Conservation (phyloP, 176 grass and related monocot genomes). For the Pharus latifolius region DNA sequence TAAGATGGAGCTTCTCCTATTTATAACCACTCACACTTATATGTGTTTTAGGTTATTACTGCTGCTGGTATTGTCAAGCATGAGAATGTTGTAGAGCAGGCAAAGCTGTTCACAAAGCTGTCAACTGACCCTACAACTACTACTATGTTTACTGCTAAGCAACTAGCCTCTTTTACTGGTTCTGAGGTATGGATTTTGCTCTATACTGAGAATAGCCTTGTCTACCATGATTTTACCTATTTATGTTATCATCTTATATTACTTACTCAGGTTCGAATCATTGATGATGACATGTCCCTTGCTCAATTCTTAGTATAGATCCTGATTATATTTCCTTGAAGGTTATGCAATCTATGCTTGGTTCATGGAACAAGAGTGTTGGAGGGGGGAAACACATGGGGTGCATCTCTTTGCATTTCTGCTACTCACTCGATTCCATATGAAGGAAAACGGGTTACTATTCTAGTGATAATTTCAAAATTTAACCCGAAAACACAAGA, state of each 20-base stretch:
- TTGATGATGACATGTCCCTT: constrained; percentile 47
- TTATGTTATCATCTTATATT: too few species aligned
- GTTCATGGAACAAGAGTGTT: constrained; percentile 40
- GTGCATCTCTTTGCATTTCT: not conserved
- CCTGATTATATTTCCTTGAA: constrained; percentile 53
- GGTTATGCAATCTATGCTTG: constrained; percentile 51
- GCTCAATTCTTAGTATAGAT: constrained; percentile 50
- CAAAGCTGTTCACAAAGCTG: constrained; percentile 39
- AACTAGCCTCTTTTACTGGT: constrained; percentile 41
- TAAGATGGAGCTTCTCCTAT: too few species aligned
- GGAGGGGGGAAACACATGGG: constrained; percentile 45
- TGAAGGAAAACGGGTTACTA: too few species aligned
- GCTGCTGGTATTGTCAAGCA: constrained; percentile 43
- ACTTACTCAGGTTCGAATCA: constrained; percentile 35
- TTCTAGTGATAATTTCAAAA: too few species aligned
- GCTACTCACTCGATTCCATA: too few species aligned
- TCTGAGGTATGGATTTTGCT: constrained; percentile 27
- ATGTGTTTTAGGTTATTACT: constrained; percentile 45
- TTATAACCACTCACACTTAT: too few species aligned
- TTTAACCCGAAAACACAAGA: too few species aligned
- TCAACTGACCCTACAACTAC: constrained; percentile 36
- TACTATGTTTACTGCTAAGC: constrained; percentile 33
- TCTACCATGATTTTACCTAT: too few species aligned
- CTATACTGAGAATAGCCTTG: too few species aligned
- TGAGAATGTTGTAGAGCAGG: constrained; percentile 39